phyloP scores from a whole-genome alignment of 495 filamentous ascomycete species.

The Neurospora sp. region DNA sequence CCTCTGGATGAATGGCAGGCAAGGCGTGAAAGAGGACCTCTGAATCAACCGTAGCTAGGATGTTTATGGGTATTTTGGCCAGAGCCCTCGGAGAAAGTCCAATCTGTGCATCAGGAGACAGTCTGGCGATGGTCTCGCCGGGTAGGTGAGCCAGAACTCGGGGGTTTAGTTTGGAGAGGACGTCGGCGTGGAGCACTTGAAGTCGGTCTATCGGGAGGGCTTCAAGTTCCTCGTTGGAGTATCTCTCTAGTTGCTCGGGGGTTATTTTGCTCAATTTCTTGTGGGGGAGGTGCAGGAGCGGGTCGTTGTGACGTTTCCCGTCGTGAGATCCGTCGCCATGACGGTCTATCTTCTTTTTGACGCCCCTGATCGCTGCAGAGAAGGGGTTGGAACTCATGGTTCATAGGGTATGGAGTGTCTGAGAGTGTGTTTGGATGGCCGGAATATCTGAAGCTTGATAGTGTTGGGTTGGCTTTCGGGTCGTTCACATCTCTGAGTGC shows the following conservation, averaged over 20 bases:
- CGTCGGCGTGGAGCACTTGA: not conserved
- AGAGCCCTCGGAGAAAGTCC: not conserved
- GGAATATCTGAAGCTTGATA: not conserved
- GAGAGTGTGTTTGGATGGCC: not conserved
- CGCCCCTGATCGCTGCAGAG: not conserved
- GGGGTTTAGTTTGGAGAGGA: not conserved
- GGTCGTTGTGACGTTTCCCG: not conserved
- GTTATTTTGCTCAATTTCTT: not conserved
- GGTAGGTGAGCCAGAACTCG: not conserved
- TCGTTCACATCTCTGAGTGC: not conserved
- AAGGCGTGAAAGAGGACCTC: not conserved
- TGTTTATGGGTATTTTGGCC: not conserved
- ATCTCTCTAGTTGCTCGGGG: not conserved
- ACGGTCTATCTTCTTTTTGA: not conserved
- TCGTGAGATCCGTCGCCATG: not conserved
- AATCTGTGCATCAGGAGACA: not conserved
- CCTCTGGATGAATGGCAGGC: not conserved
- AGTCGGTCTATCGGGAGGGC: not conserved
- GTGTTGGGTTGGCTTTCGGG: not conserved
- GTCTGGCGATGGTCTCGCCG: not conserved
- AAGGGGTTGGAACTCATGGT: not conserved
- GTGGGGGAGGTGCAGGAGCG: not conserved
- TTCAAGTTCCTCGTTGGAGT: not conserved
- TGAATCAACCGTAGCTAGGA: not conserved
- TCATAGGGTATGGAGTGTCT: not conserved